Percentiles rank a stretch among this genome's conserved stretches.
Evolutionary conservation across 1,284 basidiomycete genomes (phyloP).

Genomic region (Pulveroboletus sp.): DNA sequence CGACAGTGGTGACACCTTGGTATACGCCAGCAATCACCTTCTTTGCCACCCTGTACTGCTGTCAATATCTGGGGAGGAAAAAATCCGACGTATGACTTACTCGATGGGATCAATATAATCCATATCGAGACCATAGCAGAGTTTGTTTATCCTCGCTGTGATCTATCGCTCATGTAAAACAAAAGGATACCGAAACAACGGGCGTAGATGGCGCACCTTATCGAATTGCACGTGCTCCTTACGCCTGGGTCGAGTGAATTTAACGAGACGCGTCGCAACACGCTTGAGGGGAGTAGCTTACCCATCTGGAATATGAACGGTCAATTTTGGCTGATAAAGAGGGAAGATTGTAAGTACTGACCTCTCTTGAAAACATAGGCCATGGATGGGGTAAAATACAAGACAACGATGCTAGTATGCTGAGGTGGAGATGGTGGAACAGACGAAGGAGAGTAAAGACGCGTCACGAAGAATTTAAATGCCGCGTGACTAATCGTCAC

Average conservation of each 20-base stretch:
- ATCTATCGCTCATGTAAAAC: constrained; percentile 50
- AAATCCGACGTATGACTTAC: constrained; percentile 40
- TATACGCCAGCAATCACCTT: constrained; percentile 96
- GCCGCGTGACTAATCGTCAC: constrained; percentile 32
- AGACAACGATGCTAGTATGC: constrained; percentile 3
- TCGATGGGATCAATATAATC: constrained; percentile 94
- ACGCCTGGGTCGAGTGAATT: constrained; percentile 44
- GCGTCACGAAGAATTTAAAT: constrained; percentile 32
- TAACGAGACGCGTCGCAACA: constrained; percentile 28
- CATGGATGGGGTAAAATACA: constrained; percentile 36
- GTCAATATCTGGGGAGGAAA: constrained; percentile 6
- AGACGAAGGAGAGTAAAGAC: constrained; percentile 27
- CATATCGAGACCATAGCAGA: constrained; percentile 94
- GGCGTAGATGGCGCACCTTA: constrained; percentile 50
- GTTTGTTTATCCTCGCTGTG: constrained; percentile 89
- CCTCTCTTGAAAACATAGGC: constrained; percentile 76
- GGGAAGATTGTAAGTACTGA: constrained; percentile 32
- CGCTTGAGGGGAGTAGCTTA: constrained; percentile 38
- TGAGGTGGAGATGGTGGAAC: constrained; percentile 31
- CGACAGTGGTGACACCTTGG: constrained; percentile 94
- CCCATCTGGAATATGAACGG: constrained; percentile 49
- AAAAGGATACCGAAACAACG: not conserved
- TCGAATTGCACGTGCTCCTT: constrained; percentile 88
- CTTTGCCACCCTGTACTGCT: constrained; percentile 67
- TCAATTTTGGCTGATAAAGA: constrained; percentile 6